These are phyloP conservation scores for Monosiga brevicollis DNA, from an alignment of 78 protist genomes.

Conservation along the genomic window DNA sequence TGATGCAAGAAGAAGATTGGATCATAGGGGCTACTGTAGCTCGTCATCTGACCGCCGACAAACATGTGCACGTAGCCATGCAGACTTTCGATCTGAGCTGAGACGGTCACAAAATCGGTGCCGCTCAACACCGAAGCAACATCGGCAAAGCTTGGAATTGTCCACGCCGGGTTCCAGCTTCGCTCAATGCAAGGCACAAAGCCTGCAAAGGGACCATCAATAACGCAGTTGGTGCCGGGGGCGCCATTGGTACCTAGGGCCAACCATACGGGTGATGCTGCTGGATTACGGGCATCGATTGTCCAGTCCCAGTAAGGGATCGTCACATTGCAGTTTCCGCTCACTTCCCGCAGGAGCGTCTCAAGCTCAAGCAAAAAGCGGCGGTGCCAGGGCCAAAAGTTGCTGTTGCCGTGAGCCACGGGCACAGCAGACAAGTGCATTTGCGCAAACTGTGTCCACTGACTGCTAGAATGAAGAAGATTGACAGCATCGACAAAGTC, in stretches of 20 bases:
- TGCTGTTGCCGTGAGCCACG: neutral
- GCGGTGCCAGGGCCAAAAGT: constrained; percentile 2
- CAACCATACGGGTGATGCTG: neutral
- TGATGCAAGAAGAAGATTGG: neutral
- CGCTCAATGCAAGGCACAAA: neutral
- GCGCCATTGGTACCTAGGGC: neutral
- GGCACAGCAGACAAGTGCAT: neutral
- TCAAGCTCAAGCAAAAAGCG: neutral
- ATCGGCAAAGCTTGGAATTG: neutral
- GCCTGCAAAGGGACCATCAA: neutral
- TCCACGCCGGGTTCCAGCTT: neutral
- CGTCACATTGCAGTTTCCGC: neutral
- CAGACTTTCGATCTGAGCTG: neutral
- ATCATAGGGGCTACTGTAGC: neutral
- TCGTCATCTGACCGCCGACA: neutral
- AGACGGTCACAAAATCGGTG: neutral
- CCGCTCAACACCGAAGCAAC: neutral
- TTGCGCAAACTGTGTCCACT: neutral
- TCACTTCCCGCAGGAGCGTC: neutral
- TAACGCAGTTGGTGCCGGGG: neutral
- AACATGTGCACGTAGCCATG: neutral
- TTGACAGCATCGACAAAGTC: neutral
- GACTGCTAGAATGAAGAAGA: neutral
- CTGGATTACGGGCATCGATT: neutral
- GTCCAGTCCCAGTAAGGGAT: constrained; percentile 4